Base-by-base conservation (phyloP, 2,329 filamentous ascomycete species). In the Phialophora macrospora region DNA sequence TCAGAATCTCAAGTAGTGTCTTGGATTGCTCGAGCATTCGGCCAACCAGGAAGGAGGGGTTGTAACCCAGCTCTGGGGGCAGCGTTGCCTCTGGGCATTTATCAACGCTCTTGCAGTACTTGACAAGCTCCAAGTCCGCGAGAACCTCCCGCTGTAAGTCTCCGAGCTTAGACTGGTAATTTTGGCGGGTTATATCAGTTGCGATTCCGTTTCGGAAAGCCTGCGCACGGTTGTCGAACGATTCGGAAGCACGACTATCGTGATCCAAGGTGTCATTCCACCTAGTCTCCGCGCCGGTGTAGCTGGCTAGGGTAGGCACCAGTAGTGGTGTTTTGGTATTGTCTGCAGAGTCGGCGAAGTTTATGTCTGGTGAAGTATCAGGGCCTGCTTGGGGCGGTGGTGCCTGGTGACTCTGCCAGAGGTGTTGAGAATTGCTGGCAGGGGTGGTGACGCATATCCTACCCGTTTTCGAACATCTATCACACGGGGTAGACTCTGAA, bases 1-100 rank as follows among this genome's bases (percentile, higher is more conserved):
- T 22, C 26, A 62, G 24, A 22, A 65, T 65, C 17, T 49, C 58
- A 22, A 65, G 57, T 17, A 65, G 34, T 26, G 28, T 24, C 24
- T 46, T 62, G 8, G 63, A 65, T 28, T 62, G 24, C 8, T 32
- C 49, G 28, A 65, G 52, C 63, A 65, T 65, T 28, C 54, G 51
- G 7, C 63, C 63, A 22, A 65, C 32, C 8, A 62, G 32, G 48
- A 55, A 55, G 6, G 60, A 62, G n/a, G 60, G 55, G 34, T 62
- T 49, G 28, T 60, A 49, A 14, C 49, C 34, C 24, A 38, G 20
- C 22, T 55, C 48, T 4, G 60, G 34, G 44, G 60, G 34, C 3
- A 62, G 60, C 1, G 58, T 32, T 11, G 51, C 32, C 41, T 61
- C 54, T 14, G 58, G 38, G 24, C 63, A 65, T 28, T 56, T 51